phyloP scores from a whole-genome alignment of 148 eudicot genomes.

The Pharnaceum exiguum region DNA sequence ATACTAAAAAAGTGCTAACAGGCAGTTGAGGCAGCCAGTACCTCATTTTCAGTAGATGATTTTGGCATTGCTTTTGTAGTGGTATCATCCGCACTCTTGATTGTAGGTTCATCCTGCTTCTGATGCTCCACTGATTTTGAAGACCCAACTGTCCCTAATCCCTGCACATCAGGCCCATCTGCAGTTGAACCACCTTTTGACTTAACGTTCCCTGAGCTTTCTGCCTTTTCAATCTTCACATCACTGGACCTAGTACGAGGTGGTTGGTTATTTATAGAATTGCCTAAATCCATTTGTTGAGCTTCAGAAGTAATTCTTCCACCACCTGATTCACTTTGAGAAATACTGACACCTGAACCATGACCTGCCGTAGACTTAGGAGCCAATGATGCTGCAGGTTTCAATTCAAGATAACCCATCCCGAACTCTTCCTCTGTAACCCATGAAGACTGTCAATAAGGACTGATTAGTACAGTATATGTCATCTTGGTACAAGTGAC shows the following conservation, averaged over 20 bases:
- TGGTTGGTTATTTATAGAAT: slow-evolving; percentile 41
- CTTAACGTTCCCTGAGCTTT: slow-evolving; percentile 40
- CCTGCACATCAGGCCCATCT: slow-evolving; percentile 51
- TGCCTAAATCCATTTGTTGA: slow-evolving; percentile 47
- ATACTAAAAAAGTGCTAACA: background rate
- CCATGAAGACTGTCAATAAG: slow-evolving; percentile 69
- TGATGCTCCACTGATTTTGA: slow-evolving; percentile 45
- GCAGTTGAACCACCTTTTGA: slow-evolving; percentile 35
- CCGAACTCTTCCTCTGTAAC: slow-evolving; percentile 97
- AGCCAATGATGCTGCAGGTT: slow-evolving; percentile 54
- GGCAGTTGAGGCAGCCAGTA: slow-evolving; percentile 19
- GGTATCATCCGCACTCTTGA: slow-evolving; percentile 47
- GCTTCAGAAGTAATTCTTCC: slow-evolving; percentile 55
- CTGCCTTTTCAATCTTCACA: slow-evolving; percentile 49
- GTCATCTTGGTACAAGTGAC: background rate
- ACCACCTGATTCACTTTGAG: slow-evolving; percentile 41
- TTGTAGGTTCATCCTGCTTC: slow-evolving; percentile 51
- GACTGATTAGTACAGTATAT: background rate
- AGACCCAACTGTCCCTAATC: slow-evolving; percentile 24
- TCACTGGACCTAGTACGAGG: slow-evolving; percentile 45
- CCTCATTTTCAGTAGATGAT: slow-evolving; percentile 58
- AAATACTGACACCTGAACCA: slow-evolving; percentile 32
- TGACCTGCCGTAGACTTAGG: slow-evolving; percentile 45
- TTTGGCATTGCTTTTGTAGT: slow-evolving; percentile 33
- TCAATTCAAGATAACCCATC: slow-evolving; percentile 87